Evolutionary conservation across 768 basidiomycete genomes (phyloP), one percentile per base, ranked within the genome.

Genomic region (Dendrothele bispora): DNA sequence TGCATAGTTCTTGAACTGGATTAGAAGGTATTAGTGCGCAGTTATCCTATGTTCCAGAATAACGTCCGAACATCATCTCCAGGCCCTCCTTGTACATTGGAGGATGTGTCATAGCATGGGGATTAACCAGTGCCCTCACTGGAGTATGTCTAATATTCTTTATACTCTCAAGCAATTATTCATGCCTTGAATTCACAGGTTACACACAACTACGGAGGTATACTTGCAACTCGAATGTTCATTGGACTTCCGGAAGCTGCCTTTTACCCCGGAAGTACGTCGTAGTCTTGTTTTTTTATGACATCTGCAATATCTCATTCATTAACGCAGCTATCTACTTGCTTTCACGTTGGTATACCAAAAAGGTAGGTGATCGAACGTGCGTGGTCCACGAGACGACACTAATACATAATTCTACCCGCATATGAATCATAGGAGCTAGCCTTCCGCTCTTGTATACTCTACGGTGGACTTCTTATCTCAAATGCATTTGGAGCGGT

Each of bases 401-500:
- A 46, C 29, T 8, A n/a, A 24, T 14, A n/a, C n/a, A n/a, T n/a
- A n/a, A n/a, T n/a, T n/a, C n/a, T n/a, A n/a, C n/a, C n/a, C 2
- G n/a, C n/a, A n/a, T n/a, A n/a, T n/a, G n/a, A n/a, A n/a, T n/a
- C n/a, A n/a, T 21, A 85, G 80, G 83, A 86, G 66, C 65, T 86
- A 15, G 78, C 82, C 0, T 76, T 86, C 47, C 77, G 84, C 28
- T 76, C 78, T 2, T 82, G 82, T 1, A 67, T 84, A 26, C 66
- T 88, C 2, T 84, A 78, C 54, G 73, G 71, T 14, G 83, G 84
- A 2, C 56, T 83, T 7, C 66, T 85, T 7, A 73, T 85, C 34
- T 82, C 83, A 4, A 83, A 84, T 57, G 84, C 86, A 5, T 84
- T 86, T 54, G 83, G 85, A 37, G 70, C 77, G 37, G 83, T 84